Evolutionary conservation across 495 filamentous ascomycete species (phyloP), one percentile per base, ranked within the genome.

Genomic region (Rostrohypoxylon terebratum): DNA sequence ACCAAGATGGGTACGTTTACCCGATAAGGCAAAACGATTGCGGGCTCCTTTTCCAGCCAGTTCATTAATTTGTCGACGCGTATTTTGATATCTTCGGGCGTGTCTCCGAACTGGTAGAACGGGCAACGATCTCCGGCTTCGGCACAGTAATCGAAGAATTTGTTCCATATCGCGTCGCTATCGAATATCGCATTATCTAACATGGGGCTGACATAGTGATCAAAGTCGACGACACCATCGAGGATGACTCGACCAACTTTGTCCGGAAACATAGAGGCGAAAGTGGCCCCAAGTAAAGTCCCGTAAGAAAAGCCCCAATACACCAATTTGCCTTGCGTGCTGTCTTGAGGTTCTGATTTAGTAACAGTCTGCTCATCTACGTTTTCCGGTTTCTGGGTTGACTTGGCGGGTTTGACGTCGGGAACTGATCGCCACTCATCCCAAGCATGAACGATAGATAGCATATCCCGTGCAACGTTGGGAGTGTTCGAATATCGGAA

Each of bases 281-380:
- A 83, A 47, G 85, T 90, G 61, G 83, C 76, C 0, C 89, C 89
- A 0, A 91, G 76, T 1, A 88, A 65, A 1, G 87, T 88, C 1
- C 89, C 89, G 67, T 90, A 91, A 0, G 86, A 88, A 7, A 89
- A 85, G 0, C 89, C 89, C 87, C 88, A 90, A 66, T 87, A 90
- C 4, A 86, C 76, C 4, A 90, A 78, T 50, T 83, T 85, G 11
- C 77, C 78, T 59, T 72, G 70, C 28, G 76, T 74, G 40, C 74
- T 67, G 16, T 71, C 60, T 5, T 48, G 42, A 2, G 63, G 0
- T 16, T 40, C 60, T 65, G 58, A 40, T 38, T 40, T 65, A 16
- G 53, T 14, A 21, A 16, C 61, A 4, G 54, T 45, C 13, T 21
- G 31, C 54, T 66, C 45, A 25, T 62, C n/a, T 54, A 1, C 31